Evolutionary conservation across 2,329 filamentous ascomycete genomes (phyloP).

Genomic region (Aspergillus proliferans): DNA sequence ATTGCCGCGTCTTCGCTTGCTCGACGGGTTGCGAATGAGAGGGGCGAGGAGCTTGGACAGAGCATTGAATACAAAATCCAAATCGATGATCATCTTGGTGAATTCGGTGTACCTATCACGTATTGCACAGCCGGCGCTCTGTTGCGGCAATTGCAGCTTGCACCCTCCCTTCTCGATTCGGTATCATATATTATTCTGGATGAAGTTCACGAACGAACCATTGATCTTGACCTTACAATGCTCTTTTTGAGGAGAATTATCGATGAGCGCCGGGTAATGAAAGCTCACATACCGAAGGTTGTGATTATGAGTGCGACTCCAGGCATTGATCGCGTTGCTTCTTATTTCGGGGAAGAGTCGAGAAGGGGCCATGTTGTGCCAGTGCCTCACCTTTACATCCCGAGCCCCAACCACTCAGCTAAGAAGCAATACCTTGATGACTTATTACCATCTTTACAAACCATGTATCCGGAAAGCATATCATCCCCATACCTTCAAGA

Average conservation of each 20-base stretch:
- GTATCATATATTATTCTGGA: constrained; percentile 47
- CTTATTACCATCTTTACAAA: constrained; percentile 26
- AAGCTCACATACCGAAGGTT: constrained; percentile 37
- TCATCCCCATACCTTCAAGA: constrained; percentile 9
- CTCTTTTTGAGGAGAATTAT: constrained; percentile 40
- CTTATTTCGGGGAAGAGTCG: constrained; percentile 36
- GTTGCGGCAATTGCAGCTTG: constrained; percentile 39
- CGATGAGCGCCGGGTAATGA: constrained; percentile 23
- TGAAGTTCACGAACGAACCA: constrained; percentile 46
- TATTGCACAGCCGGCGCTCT: constrained; percentile 49
- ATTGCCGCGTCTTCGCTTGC: constrained; percentile 45
- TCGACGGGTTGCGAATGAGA: constrained; percentile 42
- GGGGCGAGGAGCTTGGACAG: constrained; percentile 35
- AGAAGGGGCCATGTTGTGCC: constrained; percentile 21
- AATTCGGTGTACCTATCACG: constrained; percentile 35
- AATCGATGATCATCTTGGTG: constrained; percentile 33
- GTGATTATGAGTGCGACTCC: constrained; percentile 47
- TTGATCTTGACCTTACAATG: constrained; percentile 43
- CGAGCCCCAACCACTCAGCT: constrained; percentile 40
- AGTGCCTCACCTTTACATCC: constrained; percentile 40
- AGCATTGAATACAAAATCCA: constrained; percentile 45
- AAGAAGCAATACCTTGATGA: constrained; percentile 39
- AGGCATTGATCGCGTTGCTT: constrained; percentile 40
- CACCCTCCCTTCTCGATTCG: constrained; percentile 31
- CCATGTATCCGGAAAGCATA: constrained; percentile 15